Conservation (phyloP, 352 stramenopile genomes). For the Pythium aquatile region DNA sequence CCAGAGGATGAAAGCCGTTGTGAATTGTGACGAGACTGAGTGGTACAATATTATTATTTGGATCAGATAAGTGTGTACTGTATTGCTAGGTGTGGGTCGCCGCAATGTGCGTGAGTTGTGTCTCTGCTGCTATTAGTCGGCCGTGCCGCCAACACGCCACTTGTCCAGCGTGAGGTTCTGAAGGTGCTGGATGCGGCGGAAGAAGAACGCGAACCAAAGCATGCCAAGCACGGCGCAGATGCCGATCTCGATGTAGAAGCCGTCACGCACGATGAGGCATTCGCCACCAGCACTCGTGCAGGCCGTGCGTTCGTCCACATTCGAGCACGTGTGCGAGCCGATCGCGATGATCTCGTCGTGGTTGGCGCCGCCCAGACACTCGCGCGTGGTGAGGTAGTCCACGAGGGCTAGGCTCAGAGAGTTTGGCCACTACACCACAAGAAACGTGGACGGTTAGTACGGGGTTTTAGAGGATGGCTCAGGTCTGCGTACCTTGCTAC, state of each 20-base stretch:
- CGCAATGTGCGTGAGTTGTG: neutral
- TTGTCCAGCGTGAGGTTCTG: conserved; percentile 84
- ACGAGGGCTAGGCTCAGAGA: conserved; percentile 82
- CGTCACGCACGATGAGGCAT: conserved; percentile 76
- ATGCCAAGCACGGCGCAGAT: conserved; percentile 68
- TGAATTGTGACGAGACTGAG: neutral
- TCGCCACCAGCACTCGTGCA: conserved; percentile 61
- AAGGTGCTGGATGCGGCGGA: conserved; percentile 60
- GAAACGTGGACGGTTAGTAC: conserved; percentile 2
- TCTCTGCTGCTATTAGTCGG: conserved; percentile 12
- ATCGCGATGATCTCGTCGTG: conserved; percentile 74
- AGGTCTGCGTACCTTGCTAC: conserved; percentile 75
- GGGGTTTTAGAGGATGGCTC: neutral
- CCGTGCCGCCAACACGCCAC: conserved; percentile 53
- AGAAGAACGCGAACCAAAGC: conserved; percentile 71
- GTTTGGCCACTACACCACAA: conserved; percentile 64
- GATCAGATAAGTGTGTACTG: conserved; percentile 3
- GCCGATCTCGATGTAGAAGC: conserved; percentile 78
- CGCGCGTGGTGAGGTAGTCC: conserved; percentile 74
- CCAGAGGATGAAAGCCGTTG: neutral
- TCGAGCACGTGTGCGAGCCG: conserved; percentile 75
- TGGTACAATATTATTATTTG: neutral
- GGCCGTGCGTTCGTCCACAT: conserved; percentile 57
- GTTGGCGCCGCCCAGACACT: conserved; percentile 69
- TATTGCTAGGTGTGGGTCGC: neutral